phyloP scores from a whole-genome alignment of 108 stramenopile genomes.

The Cyclotella kingstonii region DNA sequence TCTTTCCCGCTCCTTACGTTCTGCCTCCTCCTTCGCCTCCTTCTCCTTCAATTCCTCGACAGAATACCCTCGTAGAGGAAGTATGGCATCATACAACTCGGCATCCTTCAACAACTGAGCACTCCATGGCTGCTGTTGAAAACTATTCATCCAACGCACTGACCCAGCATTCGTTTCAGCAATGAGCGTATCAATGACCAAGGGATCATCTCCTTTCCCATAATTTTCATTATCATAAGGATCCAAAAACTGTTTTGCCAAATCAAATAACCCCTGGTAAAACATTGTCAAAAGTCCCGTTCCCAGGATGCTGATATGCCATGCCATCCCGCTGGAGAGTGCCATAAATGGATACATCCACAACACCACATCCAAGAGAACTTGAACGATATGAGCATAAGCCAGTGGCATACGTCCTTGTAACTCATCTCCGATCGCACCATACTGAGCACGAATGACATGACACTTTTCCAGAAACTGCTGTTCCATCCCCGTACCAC shows the following conservation, averaged over 20 bases:
- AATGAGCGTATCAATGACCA: constrained; percentile 84
- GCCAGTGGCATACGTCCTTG: constrained; percentile 90
- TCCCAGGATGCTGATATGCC: constrained; percentile 69
- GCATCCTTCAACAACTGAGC: constrained; percentile 56
- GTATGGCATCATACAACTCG: constrained; percentile 60
- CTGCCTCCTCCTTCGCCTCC: constrained; percentile 55
- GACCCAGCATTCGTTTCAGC: constrained; percentile 88
- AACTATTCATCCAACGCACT: constrained; percentile 78
- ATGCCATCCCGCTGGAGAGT: constrained; percentile 70
- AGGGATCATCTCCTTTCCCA: constrained; percentile 87
- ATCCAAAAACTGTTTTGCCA: constrained; percentile 91
- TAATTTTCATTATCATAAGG: constrained; percentile 92
- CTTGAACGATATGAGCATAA: constrained; percentile 90
- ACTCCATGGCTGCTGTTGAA: constrained; percentile 71
- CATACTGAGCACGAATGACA: constrained; percentile 81
- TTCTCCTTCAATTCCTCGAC: constrained; percentile 70
- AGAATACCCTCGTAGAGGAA: constrained; percentile 74
- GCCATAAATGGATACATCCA: constrained; percentile 92
- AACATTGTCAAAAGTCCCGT: constrained; percentile 79
- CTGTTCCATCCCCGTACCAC: constrained; percentile 80
- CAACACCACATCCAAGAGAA: constrained; percentile 79
- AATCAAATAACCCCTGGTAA: constrained; percentile 88
- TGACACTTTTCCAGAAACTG: constrained; percentile 86
- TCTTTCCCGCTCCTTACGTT: constrained; percentile 52
- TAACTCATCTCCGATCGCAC: constrained; percentile 83